Evolutionary conservation across 2,329 filamentous ascomycete species (phyloP).

Genomic region (Aureobasidium sp.): DNA sequence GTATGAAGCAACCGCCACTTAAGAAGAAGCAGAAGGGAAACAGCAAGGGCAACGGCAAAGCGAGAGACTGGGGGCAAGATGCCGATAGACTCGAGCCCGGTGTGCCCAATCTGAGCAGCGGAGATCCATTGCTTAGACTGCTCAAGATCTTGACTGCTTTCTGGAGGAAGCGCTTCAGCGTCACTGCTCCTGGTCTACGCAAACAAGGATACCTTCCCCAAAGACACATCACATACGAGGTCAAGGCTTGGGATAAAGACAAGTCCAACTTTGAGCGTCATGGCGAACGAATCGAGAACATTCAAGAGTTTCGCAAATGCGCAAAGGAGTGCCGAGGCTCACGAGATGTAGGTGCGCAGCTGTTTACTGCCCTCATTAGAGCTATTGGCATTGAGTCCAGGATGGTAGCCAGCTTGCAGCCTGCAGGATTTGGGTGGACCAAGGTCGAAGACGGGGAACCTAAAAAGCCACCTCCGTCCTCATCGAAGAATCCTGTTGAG

Average conservation of each 20-base stretch:
- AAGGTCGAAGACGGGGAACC: conserved; percentile 69
- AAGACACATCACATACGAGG: conserved; percentile 65
- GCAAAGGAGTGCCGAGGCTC: conserved; percentile 72
- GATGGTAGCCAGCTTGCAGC: conserved; percentile 77
- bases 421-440: conserved; percentile 83
- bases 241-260: conserved; percentile 61
- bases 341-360: conserved; percentile 77
- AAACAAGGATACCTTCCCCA: conserved; percentile 84
- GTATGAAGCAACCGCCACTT: conserved; percentile 40
- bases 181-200: conserved; percentile 72
- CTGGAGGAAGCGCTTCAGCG: conserved; percentile 78
- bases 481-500: conserved; percentile 7
- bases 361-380: conserved; percentile 80
- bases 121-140: conserved; percentile 72
- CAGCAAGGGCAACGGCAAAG: conserved; percentile 36
- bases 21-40: conserved; percentile 40
- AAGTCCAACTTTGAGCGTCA: conserved; percentile 56
- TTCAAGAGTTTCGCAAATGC: conserved; percentile 60
- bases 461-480: conserved; percentile 29
- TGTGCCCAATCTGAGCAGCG: conserved; percentile 68
- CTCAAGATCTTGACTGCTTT: conserved; percentile 71
- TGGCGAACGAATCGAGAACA: conserved; percentile 65
- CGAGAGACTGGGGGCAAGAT: conserved; percentile 64
- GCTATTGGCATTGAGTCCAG: conserved; percentile 75
- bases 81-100: conserved; percentile 65